phyloP scores from a whole-genome alignment of 1,284 basidiomycete genomes.

The Ganoderma boninense region DNA sequence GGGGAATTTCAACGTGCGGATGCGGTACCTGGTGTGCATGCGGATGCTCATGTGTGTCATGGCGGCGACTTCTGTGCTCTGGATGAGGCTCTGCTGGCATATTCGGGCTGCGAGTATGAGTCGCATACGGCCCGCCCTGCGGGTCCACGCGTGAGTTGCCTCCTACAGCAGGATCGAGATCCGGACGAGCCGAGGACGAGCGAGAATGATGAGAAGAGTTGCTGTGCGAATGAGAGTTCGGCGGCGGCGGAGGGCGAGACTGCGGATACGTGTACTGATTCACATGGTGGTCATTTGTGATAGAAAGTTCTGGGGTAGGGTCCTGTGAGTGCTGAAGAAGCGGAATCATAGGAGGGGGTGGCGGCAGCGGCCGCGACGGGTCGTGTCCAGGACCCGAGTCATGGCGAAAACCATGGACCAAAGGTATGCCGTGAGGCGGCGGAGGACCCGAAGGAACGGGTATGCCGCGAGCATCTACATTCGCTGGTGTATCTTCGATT shows the following conservation, averaged over 20 bases:
- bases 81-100: constrained; percentile 33
- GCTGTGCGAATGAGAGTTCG: constrained; percentile 50
- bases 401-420: constrained; percentile 43
- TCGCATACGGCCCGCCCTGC: constrained; percentile 35
- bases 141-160: constrained; percentile 36
- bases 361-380: constrained; percentile 54
- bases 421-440: constrained; percentile 49
- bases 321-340: constrained; percentile 36
- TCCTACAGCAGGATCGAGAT: constrained; percentile 33
- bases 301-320: constrained; percentile 48
- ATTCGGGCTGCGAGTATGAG: constrained; percentile 39
- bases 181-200: constrained; percentile 38
- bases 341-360: constrained; percentile 55
- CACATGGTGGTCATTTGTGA: constrained; percentile 40
- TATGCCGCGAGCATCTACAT: constrained; percentile 42
- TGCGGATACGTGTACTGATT: constrained; percentile 52
- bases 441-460: constrained; percentile 41
- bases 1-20: constrained; percentile 37
- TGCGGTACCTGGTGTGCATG: constrained; percentile 35
- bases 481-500: constrained; percentile 53
- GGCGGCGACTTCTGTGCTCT: constrained; percentile 34
- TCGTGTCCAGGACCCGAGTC: constrained; percentile 50
- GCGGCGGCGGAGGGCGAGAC: constrained; percentile 44
- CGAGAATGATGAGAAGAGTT: constrained; percentile 50
- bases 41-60: constrained; percentile 34